Evolutionary conservation across 2,329 filamentous ascomycete species (phyloP).

Genomic region (Colletotrichum lupini): DNA sequence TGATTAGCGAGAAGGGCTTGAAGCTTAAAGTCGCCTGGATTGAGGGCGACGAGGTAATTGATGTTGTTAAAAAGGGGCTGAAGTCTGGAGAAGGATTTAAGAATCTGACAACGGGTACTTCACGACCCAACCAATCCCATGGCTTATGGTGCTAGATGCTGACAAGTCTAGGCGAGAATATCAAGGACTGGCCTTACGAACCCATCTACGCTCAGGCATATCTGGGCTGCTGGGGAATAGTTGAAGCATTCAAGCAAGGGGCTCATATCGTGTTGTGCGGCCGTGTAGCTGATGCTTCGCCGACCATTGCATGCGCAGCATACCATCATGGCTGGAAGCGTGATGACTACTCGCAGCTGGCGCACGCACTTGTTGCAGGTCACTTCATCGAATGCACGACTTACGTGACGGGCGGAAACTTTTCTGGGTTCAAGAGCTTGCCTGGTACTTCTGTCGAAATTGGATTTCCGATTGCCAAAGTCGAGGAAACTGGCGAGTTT

Average conservation of each 20-base stretch:
- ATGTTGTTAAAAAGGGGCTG: slow-evolving; percentile 33
- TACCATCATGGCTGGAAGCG: slow-evolving; percentile 62
- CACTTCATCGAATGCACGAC: slow-evolving; percentile 63
- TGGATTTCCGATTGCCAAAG: slow-evolving; percentile 61
- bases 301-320: slow-evolving; percentile 62
- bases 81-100: slow-evolving; percentile 15
- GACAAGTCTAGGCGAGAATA: not conserved
- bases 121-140: too few species aligned
- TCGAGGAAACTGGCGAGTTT: slow-evolving; percentile 55
- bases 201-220: slow-evolving; percentile 56
- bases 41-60: slow-evolving; percentile 51
- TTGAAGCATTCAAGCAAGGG: slow-evolving; percentile 52
- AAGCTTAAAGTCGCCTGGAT: slow-evolving; percentile 50
- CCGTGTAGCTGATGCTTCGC: slow-evolving; percentile 56
- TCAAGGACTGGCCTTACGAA: slow-evolving; percentile 35
- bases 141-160: not conserved
- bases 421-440: slow-evolving; percentile 54
- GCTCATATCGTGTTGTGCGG: slow-evolving; percentile 57
- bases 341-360: slow-evolving; percentile 56
- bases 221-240: slow-evolving; percentile 57
- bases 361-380: slow-evolving; percentile 57
- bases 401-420: slow-evolving; percentile 64
- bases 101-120: slow-evolving; percentile 27
- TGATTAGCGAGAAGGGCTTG: slow-evolving; percentile 43
- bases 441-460: slow-evolving; percentile 43